phyloP scores from a whole-genome alignment of 2,329 filamentous ascomycete genomes.

The Fusarium citri region DNA sequence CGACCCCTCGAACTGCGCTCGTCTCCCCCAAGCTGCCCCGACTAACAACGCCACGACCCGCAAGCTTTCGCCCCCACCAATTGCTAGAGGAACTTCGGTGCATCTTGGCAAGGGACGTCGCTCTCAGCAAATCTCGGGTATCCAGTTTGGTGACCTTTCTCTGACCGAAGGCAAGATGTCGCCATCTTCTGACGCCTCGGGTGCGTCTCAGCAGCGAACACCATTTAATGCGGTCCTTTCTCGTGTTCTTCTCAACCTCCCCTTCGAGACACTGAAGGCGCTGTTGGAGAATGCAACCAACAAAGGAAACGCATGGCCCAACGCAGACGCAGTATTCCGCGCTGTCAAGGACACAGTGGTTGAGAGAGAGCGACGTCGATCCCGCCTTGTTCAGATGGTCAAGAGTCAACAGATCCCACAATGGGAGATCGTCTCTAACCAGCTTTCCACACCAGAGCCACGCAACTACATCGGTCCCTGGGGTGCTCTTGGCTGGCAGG shows the following conservation, averaged over 20 bases:
- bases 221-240: constrained; percentile 67
- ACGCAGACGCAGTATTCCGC: constrained; percentile 59
- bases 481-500: constrained; percentile 63
- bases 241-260: constrained; percentile 75
- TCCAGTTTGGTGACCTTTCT: constrained; percentile 78
- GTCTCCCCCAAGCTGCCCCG: constrained; percentile 50
- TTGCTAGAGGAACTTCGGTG: constrained; percentile 54
- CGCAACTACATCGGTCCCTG: constrained; percentile 55
- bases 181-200: constrained; percentile 49
- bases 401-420: constrained; percentile 51
- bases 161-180: constrained; percentile 46
- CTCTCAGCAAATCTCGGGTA: constrained; percentile 67
- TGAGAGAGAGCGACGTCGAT: constrained; percentile 69
- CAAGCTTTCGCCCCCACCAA: constrained; percentile 39
- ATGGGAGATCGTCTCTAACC: constrained; percentile 51
- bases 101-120: constrained; percentile 55
- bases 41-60: constrained; percentile 21
- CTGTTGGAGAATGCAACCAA: constrained; percentile 70
- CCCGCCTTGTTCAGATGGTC: constrained; percentile 59
- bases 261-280: constrained; percentile 73
- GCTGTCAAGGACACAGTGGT: constrained; percentile 63
- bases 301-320: constrained; percentile 62
- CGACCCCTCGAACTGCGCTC: constrained; percentile 53
- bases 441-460: constrained; percentile 54
- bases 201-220: constrained; percentile 43